Conservation (phyloP, 139 green algal genomes). For the Deuterostichococcus epilithicus region DNA sequence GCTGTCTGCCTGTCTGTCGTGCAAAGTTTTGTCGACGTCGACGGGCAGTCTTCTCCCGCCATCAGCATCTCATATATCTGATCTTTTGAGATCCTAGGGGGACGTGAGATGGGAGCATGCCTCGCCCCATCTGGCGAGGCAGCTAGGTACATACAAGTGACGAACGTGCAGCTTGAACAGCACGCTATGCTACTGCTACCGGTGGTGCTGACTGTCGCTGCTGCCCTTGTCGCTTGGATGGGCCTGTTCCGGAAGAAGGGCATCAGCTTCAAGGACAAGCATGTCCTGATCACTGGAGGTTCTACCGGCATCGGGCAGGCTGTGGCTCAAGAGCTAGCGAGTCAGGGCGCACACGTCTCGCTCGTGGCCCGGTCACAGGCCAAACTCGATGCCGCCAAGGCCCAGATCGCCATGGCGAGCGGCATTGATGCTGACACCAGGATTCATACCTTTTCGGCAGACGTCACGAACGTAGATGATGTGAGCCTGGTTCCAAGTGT, state of each 20-base stretch:
- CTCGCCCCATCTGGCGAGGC: no score
- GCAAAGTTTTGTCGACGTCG: not conserved
- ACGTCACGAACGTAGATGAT: slow-evolving; percentile 17
- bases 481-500: not conserved
- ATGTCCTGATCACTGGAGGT: slow-evolving; percentile 78
- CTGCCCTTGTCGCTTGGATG: not conserved
- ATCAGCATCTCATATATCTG: no score
- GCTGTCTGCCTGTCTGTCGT: no score
- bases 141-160: no score
- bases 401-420: slow-evolving; percentile 18
- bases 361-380: slow-evolving; percentile 50
- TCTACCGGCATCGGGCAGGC: slow-evolving; percentile 65
- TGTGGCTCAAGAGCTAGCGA: slow-evolving; percentile 40
- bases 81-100: no score
- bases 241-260: slow-evolving; percentile 1
- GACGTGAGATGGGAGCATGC: no score
- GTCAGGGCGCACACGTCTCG: slow-evolving; percentile 38
- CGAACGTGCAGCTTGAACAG: no score
- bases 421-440: not conserved
- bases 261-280: slow-evolving; percentile 42
- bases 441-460: not conserved
- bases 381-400: slow-evolving; percentile 49
- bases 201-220: not conserved
- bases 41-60: no score
- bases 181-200: not conserved